A percentile compares a stretch with the other conserved stretches of the same genome.
Conservation (phyloP, 2,329 filamentous ascomycete genomes). For the Nothophaeocryptopus gaeumannii region DNA sequence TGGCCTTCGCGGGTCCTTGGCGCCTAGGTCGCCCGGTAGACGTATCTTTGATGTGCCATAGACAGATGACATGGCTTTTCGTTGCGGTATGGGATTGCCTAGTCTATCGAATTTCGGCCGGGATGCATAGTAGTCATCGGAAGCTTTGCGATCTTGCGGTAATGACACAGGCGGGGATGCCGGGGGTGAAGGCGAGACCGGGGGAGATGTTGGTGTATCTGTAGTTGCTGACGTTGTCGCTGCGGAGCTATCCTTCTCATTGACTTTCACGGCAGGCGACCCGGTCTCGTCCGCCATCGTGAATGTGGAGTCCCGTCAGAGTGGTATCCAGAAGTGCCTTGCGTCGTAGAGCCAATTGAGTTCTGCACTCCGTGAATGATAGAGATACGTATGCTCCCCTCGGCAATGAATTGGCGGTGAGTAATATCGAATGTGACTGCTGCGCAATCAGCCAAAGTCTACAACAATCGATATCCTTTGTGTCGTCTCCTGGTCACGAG, state of each 20-base stretch:
- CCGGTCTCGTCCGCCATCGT: too few relatives aligned
- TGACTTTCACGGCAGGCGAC: neutral
- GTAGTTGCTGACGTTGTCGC: neutral
- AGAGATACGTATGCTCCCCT: too few relatives aligned
- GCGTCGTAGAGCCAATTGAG: too few relatives aligned
- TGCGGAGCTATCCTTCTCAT: constrained; percentile 1
- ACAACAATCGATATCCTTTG: too few relatives aligned
- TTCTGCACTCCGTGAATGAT: too few relatives aligned
- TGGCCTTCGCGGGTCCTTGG: constrained; percentile 35
- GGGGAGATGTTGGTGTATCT: constrained; percentile 7
- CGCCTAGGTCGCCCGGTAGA: constrained; percentile 38
- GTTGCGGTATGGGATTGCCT: constrained; percentile 31
- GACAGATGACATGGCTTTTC: constrained; percentile 32
- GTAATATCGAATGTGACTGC: too few relatives aligned
- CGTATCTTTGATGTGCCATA: constrained; percentile 29
- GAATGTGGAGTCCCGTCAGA: too few relatives aligned
- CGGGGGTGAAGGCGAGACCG: constrained; percentile 25
- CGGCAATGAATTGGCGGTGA: too few relatives aligned
- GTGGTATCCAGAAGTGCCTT: too few relatives aligned
- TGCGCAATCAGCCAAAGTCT: too few relatives aligned
- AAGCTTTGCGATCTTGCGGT: constrained; percentile 17
- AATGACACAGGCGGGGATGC: constrained; percentile 29
- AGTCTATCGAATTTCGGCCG: constrained; percentile 30
- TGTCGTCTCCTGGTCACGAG: too few relatives aligned
- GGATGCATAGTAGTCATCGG: constrained; percentile 30